Evolutionary conservation across 495 filamentous ascomycete species (phyloP), one percentile per base, ranked within the genome.

Genomic region (Neurospora sp.): DNA sequence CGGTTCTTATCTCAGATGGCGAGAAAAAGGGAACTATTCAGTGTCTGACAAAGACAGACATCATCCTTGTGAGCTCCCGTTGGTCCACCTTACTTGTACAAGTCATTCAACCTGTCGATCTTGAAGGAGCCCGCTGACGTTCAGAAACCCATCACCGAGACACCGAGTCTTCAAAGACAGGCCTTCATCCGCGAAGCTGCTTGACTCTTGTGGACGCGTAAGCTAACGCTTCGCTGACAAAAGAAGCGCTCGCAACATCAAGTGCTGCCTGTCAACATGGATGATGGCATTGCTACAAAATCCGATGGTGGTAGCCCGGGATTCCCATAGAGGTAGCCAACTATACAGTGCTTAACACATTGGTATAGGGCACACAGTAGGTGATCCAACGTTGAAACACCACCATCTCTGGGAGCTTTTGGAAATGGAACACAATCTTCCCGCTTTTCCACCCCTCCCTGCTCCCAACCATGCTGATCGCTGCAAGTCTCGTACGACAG

Each of bases 401-500:
- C 16, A 44, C 41, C 41, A 7, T 4, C 27, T 31, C 22, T 61
- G 27, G 53, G 14, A 35, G 6, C 27, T 31, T 12, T 61, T 14
- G 53, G 14, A 35, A 65, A 35, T 35, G 53, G 53, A 65, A 35
- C 22, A 65, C 53, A 59, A 18, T 65, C 27, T 65, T 65, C 53
- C 69, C 3, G 2, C 16, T 14, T 22, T 45, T 2, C 31, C 16
- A 12, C 39, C 42, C 35, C 9, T 27, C 31, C 39, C 9, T 45
- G 74, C 18, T 71, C 37, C n/a, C 14, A 65, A 65, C 27, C 12
- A 41, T 68, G 75, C 72, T 76, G 76, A 78, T 78, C 76, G 61
- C 69, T 71, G 73, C 75, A 71, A 20, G 59, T 53, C 69, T 77
- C 72, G 74, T 76, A 76, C 72, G 70, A 77, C 59, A 35, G 53